These are phyloP conservation scores for Hemileia vastatrix DNA, from an alignment of 1,284 basidiomycete genomes.

Conservation along the genomic window DNA sequence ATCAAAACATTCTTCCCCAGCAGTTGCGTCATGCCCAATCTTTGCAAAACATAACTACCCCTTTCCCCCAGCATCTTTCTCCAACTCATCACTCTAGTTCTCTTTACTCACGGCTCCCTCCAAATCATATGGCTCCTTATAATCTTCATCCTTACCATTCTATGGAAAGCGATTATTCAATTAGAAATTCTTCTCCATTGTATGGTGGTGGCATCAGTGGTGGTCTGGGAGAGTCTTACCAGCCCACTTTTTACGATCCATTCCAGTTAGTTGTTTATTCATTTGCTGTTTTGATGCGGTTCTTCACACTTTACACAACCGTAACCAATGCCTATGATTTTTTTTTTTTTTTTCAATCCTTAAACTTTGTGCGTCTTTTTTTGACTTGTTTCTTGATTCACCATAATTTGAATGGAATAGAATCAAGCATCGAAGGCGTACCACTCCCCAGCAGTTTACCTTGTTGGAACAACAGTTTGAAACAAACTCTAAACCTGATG, in stretches of 20 bases:
- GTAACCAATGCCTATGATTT: background rate
- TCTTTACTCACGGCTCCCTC: background rate
- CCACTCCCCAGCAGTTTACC: slow-evolving; percentile 35
- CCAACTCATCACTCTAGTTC: background rate
- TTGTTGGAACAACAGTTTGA: slow-evolving; percentile 76
- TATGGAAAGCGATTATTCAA: background rate
- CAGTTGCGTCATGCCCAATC: background rate
- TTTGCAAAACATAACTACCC: background rate
- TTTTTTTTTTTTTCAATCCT: background rate
- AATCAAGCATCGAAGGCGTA: slow-evolving; percentile 40
- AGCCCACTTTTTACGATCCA: slow-evolving; percentile 10
- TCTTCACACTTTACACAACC: too few species aligned
- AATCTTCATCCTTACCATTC: background rate
- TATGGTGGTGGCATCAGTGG: background rate
- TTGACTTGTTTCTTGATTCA: background rate
- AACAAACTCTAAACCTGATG: slow-evolving; percentile 79
- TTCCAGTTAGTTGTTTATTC: slow-evolving; percentile 10
- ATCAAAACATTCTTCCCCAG: background rate
- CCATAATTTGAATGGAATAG: slow-evolving; percentile 15
- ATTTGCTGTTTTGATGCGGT: background rate
- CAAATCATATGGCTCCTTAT: background rate
- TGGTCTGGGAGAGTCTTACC: background rate
- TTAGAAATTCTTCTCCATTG: background rate
- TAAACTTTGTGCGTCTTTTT: background rate
- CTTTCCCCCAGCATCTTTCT: background rate